These are phyloP conservation scores for Kwoniella sp. DNA, from an alignment of 768 basidiomycete species.

Conservation along the genomic window DNA sequence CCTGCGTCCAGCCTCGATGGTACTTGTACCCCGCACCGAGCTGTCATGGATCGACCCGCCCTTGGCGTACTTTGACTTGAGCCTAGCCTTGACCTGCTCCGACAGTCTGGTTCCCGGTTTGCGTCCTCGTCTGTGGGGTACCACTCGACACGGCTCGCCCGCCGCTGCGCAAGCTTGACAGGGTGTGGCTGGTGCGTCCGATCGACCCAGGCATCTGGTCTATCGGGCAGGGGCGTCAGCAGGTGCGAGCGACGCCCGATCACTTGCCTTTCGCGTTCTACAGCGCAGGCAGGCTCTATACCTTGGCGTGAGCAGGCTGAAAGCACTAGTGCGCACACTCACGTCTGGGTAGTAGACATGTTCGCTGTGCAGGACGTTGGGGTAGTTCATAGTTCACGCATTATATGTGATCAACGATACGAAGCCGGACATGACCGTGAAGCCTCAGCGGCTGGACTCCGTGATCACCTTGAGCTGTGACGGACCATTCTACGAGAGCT, in stretches of 20 bases:
- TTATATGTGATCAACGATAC: too few relatives aligned
- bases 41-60: background rate
- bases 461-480: background rate
- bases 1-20: too few relatives aligned
- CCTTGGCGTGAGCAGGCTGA: too few relatives aligned
- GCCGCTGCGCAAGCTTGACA: conserved; percentile 2
- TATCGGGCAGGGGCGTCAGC: background rate
- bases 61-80: background rate
- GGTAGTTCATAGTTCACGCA: too few relatives aligned
- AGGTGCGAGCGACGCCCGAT: too few relatives aligned
- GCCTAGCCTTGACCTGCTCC: background rate
- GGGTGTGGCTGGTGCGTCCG: background rate
- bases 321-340: too few relatives aligned
- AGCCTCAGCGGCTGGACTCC: background rate
- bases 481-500: too few relatives aligned
- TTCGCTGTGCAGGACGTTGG: too few relatives aligned
- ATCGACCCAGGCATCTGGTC: conserved; percentile 9
- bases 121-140: conserved; percentile 8
- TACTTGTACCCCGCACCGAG: background rate
- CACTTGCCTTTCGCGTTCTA: too few relatives aligned
- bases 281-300: too few relatives aligned
- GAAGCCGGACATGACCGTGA: too few relatives aligned
- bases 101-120: conserved; percentile 11
- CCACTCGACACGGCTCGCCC: background rate
- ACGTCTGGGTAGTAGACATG: too few relatives aligned